Evolutionary conservation across 2,329 filamentous ascomycete species (phyloP).

Genomic region (Penicillium freii): DNA sequence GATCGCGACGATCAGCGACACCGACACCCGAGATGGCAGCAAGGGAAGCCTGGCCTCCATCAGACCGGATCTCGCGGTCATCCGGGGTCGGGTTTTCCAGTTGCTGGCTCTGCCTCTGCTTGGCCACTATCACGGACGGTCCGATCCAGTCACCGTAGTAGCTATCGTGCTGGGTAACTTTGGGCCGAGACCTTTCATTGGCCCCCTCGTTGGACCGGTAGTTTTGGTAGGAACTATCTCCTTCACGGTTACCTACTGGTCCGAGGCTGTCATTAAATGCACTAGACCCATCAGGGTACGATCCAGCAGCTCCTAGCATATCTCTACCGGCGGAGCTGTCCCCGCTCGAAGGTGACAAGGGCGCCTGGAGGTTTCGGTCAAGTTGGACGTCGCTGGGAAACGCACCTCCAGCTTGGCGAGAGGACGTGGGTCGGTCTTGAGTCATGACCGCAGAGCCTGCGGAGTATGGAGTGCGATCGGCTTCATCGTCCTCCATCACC

Average conservation of each 20-base stretch:
- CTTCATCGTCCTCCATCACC: slow-evolving; percentile 71
- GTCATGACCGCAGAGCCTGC: slow-evolving; percentile 49
- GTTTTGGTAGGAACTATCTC: slow-evolving; percentile 14
- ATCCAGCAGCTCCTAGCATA: slow-evolving; percentile 58
- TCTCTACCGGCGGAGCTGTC: slow-evolving; percentile 70
- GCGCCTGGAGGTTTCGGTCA: slow-evolving; percentile 78
- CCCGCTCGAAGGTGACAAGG: slow-evolving; percentile 76
- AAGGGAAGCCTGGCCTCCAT: slow-evolving; percentile 18
- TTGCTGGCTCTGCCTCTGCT: slow-evolving; percentile 23
- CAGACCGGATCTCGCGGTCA: slow-evolving; percentile 19
- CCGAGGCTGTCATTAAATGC: slow-evolving; percentile 37
- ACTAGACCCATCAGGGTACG: slow-evolving; percentile 50
- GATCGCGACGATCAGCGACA: slow-evolving; percentile 20
- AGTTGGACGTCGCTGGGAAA: slow-evolving; percentile 94
- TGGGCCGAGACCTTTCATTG: slow-evolving; percentile 9
- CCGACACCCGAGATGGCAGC: slow-evolving; percentile 19
- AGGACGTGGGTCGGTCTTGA: slow-evolving; percentile 39
- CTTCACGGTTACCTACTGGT: slow-evolving; percentile 24
- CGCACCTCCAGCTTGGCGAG: slow-evolving; percentile 84
- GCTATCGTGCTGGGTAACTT: slow-evolving; percentile 36
- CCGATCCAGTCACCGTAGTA: slow-evolving; percentile 57
- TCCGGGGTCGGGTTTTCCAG: slow-evolving; percentile 8
- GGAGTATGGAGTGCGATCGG: slow-evolving; percentile 64
- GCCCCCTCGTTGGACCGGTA: slow-evolving; percentile 8
- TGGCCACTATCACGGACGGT: slow-evolving; percentile 35